These are phyloP conservation scores for Drechmeria coniospora DNA, from an alignment of 2,329 filamentous ascomycete genomes.

Conservation along the genomic window DNA sequence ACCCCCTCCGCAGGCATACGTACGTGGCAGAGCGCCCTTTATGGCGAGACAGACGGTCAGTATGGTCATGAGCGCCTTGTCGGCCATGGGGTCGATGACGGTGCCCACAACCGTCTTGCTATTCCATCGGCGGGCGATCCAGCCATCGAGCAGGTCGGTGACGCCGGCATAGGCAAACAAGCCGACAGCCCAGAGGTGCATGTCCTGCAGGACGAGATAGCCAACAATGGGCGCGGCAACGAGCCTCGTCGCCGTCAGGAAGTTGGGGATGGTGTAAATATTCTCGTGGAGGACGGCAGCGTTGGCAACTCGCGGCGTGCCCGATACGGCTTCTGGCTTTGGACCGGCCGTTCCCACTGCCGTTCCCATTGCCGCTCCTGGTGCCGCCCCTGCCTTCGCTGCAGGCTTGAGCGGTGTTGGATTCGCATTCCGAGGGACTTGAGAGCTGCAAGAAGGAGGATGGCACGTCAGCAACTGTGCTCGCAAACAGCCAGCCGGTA, in stretches of 20 bases:
- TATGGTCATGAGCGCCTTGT: conserved; percentile 92
- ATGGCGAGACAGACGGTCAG: conserved; percentile 71
- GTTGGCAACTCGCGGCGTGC: neutral
- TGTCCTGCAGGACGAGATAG: conserved; percentile 73
- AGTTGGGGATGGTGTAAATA: conserved; percentile 92
- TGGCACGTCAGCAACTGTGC: too few species aligned
- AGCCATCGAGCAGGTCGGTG: conserved; percentile 86
- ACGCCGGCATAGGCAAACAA: conserved; percentile 88
- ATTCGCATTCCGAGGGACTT: too few species aligned
- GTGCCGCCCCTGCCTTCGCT: too few species aligned
- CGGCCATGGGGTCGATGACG: conserved; percentile 91
- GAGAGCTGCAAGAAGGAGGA: too few species aligned
- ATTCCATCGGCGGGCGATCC: conserved; percentile 77
- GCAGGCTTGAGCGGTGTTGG: too few species aligned
- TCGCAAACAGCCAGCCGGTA: too few species aligned
- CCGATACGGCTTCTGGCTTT: neutral
- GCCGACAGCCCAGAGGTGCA: conserved; percentile 61
- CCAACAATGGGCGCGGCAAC: conserved; percentile 71
- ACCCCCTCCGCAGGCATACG: conserved; percentile 12
- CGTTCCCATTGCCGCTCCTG: too few species aligned
- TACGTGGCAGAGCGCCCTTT: conserved; percentile 68
- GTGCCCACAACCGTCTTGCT: conserved; percentile 88
- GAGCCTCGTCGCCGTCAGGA: conserved; percentile 77
- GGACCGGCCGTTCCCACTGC: neutral
- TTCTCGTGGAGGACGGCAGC: conserved; percentile 49